Evolutionary conservation across 2,329 filamentous ascomycete genomes (phyloP).

Genomic region (Fusarium oligoseptatum): DNA sequence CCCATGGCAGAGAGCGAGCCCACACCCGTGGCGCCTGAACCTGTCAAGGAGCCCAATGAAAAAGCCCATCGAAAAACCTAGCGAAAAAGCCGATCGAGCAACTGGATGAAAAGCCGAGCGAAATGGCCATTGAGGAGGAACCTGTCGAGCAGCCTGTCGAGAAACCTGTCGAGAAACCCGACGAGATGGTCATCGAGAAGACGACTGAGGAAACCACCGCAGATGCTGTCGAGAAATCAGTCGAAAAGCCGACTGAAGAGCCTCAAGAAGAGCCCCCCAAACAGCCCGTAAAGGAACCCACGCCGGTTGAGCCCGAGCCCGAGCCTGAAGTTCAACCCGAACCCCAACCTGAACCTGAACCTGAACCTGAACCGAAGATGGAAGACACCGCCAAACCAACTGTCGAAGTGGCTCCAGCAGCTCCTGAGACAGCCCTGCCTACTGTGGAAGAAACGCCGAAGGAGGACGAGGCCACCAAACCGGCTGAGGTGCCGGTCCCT

Average conservation of each 20-base stretch:
- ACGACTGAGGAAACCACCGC: neutral
- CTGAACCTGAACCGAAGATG: slow-evolving; percentile 51
- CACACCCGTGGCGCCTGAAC: neutral
- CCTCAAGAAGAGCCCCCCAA: slow-evolving; percentile 1
- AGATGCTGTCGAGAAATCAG: neutral
- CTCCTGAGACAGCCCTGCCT: slow-evolving; percentile 17
- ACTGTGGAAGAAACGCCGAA: slow-evolving; percentile 10
- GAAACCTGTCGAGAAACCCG: neutral
- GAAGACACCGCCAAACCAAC: slow-evolving; percentile 54
- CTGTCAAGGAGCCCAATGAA: neutral
- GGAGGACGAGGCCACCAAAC: slow-evolving; percentile 8
- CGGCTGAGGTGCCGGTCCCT: neutral
- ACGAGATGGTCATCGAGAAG: slow-evolving; percentile 3
- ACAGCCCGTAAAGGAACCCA: slow-evolving; percentile 1
- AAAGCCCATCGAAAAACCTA: neutral
- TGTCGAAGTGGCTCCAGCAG: slow-evolving; percentile 8
- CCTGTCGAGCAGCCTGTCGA: neutral
- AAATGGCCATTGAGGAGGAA: neutral
- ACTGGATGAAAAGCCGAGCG: neutral
- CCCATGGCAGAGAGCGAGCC: neutral
- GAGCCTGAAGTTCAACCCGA: slow-evolving; percentile 35
- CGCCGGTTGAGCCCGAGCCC: slow-evolving; percentile 9
- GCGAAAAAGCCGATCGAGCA: neutral
- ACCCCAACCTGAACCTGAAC: slow-evolving; percentile 6
- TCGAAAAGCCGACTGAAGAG: neutral